Percentiles rank a stretch among this genome's conserved stretches.
These are phyloP conservation scores for Carallia brachiata DNA, from an alignment of 345 rosid species.

Conservation along the genomic window DNA sequence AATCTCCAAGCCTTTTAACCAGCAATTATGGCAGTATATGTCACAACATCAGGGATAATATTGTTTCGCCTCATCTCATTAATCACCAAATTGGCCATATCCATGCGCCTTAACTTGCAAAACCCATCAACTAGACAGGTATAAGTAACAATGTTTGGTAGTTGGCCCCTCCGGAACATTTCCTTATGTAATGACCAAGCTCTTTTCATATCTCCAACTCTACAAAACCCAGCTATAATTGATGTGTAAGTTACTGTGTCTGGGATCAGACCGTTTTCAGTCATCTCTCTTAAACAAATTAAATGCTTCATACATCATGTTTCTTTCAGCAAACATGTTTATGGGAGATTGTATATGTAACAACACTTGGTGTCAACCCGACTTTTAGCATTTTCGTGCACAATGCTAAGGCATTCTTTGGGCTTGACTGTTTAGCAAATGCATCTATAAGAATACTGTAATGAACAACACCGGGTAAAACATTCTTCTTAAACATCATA, in stretches of 20 bases:
- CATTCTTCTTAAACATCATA: constrained; percentile 48
- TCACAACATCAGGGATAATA: constrained; percentile 38
- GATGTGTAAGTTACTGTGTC: constrained; percentile 43
- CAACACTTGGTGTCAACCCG: constrained; percentile 35
- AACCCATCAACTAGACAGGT: constrained; percentile 52
- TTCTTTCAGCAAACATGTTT: constrained; percentile 28
- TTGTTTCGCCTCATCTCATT: constrained; percentile 37
- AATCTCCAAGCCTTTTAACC: constrained; percentile 35
- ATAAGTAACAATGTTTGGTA: constrained; percentile 45
- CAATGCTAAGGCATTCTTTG: constrained; percentile 34
- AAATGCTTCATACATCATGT: constrained; percentile 35
- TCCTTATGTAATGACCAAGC: constrained; percentile 35
- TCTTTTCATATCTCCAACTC: constrained; percentile 39
- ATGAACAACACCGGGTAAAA: constrained; percentile 33
- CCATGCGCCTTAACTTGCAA: constrained; percentile 40
- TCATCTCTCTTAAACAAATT: constrained; percentile 41
- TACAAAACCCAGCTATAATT: constrained; percentile 45
- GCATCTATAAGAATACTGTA: constrained; percentile 43
- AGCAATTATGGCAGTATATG: constrained; percentile 42
- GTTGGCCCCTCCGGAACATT: constrained; percentile 30
- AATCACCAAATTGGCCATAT: constrained; percentile 38
- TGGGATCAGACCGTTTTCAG: constrained; percentile 33
- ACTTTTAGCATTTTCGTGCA: constrained; percentile 40
- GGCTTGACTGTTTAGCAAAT: constrained; percentile 37
- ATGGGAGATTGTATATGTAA: constrained; percentile 46